Evolutionary conservation across 2,329 filamentous ascomycete genomes (phyloP).

Genomic region (Amauroascus niger): DNA sequence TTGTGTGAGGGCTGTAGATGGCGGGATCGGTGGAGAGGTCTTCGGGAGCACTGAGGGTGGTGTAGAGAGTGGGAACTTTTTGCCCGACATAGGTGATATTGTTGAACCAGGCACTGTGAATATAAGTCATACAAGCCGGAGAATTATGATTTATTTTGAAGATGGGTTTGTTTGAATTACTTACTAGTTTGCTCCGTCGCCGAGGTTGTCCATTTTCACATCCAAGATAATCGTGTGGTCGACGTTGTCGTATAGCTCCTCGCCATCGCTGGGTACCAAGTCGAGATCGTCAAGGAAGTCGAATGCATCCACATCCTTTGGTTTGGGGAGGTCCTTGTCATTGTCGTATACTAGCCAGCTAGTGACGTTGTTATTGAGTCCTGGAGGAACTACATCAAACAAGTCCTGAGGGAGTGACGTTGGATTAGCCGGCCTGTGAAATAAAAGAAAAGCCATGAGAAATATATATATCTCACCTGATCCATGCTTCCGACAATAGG

Average conservation of each 20-base stretch:
- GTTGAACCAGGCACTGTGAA: slow-evolving; percentile 13
- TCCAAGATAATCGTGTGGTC: slow-evolving; percentile 13
- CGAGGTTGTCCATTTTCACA: slow-evolving; percentile 49
- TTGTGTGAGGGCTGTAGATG: slow-evolving; percentile 12
- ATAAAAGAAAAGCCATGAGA: not conserved
- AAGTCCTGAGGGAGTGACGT: slow-evolving; percentile 2
- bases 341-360: slow-evolving; percentile 31
- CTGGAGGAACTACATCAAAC: slow-evolving; percentile 9
- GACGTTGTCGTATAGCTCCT: slow-evolving; percentile 14
- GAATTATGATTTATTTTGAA: not conserved
- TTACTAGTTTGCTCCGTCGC: slow-evolving; percentile 16
- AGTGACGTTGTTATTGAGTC: slow-evolving; percentile 14
- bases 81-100: slow-evolving; percentile 13
- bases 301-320: slow-evolving; percentile 4
- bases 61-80: slow-evolving; percentile 13
- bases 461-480: slow-evolving; percentile 4
- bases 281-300: slow-evolving; percentile 10
- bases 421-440: not conserved
- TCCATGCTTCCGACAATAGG: slow-evolving; percentile 29
- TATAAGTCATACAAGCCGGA: not conserved
- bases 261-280: slow-evolving; percentile 35
- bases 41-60: slow-evolving; percentile 8
- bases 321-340: slow-evolving; percentile 10
- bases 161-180: not conserved
- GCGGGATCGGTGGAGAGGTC: slow-evolving; percentile 8